phyloP scores from a whole-genome alignment of 108 stramenopile genomes.

The Fragilaria crotonensis region DNA sequence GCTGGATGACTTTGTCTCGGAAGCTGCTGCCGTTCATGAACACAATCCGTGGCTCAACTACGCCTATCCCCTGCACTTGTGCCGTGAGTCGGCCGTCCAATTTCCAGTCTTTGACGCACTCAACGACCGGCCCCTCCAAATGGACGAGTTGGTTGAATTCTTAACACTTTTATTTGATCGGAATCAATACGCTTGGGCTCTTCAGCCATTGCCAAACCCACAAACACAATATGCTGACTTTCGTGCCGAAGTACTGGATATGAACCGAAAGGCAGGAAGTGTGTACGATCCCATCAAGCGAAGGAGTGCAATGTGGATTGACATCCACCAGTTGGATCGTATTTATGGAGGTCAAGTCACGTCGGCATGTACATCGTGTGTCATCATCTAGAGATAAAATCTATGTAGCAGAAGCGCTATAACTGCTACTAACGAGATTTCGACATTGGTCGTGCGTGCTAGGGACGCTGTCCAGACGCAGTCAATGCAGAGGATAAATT shows the following conservation, averaged over 20 bases:
- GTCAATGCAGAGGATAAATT: too few species aligned
- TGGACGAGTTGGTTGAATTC: conserved; percentile 33
- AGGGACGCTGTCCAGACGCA: too few species aligned
- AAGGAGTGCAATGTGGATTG: not conserved
- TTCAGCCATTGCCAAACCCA: not conserved
- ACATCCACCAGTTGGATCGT: not conserved
- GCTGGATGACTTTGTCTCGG: conserved; percentile 42
- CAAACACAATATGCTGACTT: not conserved
- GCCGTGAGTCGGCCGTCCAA: conserved; percentile 45
- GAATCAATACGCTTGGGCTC: not conserved
- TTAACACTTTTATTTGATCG: not conserved
- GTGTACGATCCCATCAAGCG: not conserved
- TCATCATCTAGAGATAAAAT: too few species aligned
- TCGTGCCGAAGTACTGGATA: not conserved
- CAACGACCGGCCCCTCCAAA: conserved; percentile 31
- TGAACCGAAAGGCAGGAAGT: not conserved
- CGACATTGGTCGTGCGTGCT: too few species aligned
- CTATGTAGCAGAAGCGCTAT: too few species aligned
- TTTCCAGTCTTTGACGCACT: conserved; percentile 42
- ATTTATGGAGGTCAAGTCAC: conserved; percentile 1
- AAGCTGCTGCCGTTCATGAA: conserved; percentile 47
- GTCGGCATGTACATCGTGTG: too few species aligned
- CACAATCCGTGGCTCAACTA: conserved; percentile 63
- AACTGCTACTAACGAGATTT: too few species aligned
- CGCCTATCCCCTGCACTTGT: conserved; percentile 37